Percentiles rank a stretch among this genome's conserved stretches.
These are phyloP conservation scores for Mrakia blollopis DNA, from an alignment of 768 basidiomycete species.

Conservation along the genomic window DNA sequence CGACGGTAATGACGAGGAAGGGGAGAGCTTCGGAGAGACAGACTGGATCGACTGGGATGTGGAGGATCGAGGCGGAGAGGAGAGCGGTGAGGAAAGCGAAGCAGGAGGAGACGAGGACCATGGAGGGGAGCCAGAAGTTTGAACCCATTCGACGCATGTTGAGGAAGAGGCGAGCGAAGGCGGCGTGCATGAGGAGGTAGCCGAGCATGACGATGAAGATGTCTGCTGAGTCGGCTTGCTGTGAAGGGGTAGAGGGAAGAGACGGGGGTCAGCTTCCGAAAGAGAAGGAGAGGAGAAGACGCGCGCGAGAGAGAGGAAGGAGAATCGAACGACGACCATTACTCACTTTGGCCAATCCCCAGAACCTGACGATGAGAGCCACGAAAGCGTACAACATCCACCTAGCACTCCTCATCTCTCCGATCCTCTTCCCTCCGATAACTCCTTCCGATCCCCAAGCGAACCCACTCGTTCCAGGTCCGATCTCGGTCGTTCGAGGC, in stretches of 20 bases:
- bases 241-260: constrained; percentile 31
- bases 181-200: constrained; percentile 91
- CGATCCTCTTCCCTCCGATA: constrained; percentile 48
- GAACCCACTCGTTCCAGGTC: neutral
- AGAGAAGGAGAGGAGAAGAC: neutral
- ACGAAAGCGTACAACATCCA: constrained; percentile 86
- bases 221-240: constrained; percentile 93
- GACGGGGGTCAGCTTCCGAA: constrained; percentile 29
- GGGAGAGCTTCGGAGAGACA: constrained; percentile 91
- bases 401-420: constrained; percentile 68
- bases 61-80: constrained; percentile 65
- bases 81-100: constrained; percentile 81
- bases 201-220: constrained; percentile 90
- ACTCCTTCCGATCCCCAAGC: constrained; percentile 47
- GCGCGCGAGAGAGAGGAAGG: neutral
- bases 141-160: constrained; percentile 79
- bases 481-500: constrained; percentile 18
- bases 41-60: constrained; percentile 86
- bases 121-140: constrained; percentile 60
- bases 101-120: constrained; percentile 72
- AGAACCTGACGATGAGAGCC: constrained; percentile 72
- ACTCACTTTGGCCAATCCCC: constrained; percentile 72
- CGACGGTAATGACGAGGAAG: constrained; percentile 94
- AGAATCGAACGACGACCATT: neutral
- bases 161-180: constrained; percentile 84